These are phyloP conservation scores for Globisporangium acanthophoron DNA, from an alignment of 352 stramenopile species.

Conservation along the genomic window DNA sequence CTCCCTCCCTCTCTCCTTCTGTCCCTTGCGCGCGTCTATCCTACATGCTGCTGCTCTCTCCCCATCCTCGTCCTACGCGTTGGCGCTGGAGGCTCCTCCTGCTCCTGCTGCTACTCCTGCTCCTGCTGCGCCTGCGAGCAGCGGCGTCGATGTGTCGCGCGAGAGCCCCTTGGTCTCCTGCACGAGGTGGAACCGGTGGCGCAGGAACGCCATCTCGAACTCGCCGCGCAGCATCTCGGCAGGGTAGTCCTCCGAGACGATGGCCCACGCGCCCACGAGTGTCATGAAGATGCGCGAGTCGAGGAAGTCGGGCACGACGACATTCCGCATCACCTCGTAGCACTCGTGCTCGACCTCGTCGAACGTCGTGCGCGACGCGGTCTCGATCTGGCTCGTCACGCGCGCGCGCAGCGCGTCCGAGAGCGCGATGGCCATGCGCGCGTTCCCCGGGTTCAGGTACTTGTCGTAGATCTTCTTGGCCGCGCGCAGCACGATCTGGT, in stretches of 20 bases:
- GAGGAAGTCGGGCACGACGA: constrained; percentile 72
- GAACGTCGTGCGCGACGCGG: constrained; percentile 59
- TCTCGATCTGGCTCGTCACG: constrained; percentile 54
- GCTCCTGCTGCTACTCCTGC: too few relatives aligned
- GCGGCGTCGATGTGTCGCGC: constrained; percentile 40
- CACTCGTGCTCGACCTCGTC: constrained; percentile 74
- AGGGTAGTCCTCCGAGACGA: constrained; percentile 68
- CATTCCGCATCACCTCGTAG: constrained; percentile 68
- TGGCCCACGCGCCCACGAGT: constrained; percentile 70
- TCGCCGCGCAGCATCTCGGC: constrained; percentile 72
- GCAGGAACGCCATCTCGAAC: constrained; percentile 78
- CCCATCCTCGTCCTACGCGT: too few relatives aligned
- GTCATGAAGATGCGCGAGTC: constrained; percentile 85
- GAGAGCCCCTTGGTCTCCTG: constrained; percentile 64
- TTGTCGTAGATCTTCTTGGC: constrained; percentile 86
- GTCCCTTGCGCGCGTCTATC: too few relatives aligned
- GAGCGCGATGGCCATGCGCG: constrained; percentile 48
- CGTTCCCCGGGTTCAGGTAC: constrained; percentile 64
- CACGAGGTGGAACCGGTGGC: constrained; percentile 75
- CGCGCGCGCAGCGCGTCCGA: constrained; percentile 37
- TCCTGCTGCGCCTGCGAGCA: not conserved
- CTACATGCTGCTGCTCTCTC: too few relatives aligned
- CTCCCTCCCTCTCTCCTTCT: too few relatives aligned
- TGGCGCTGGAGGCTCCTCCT: too few relatives aligned
- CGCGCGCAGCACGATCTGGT: constrained; percentile 79